Evolutionary conservation across 106 monocot species (phyloP).

Genomic region (Amphibolis antarctica): DNA sequence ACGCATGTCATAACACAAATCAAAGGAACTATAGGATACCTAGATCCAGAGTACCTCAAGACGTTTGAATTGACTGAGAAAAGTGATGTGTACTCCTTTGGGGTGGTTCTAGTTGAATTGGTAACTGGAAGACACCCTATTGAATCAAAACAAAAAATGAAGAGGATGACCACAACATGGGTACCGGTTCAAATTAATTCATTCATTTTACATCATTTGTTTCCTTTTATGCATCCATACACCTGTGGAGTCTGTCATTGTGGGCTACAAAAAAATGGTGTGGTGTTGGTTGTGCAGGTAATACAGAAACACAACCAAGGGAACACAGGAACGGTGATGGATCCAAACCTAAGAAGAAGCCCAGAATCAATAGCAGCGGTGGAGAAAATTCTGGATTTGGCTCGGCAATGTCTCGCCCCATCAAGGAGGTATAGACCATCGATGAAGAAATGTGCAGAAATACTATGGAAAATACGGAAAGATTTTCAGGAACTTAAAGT

Average conservation of each 20-base stretch:
- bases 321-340: conserved; percentile 60
- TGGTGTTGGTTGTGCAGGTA: conserved; percentile 32
- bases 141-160: conserved; percentile 31
- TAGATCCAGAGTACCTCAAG: conserved; percentile 63
- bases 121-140: conserved; percentile 61
- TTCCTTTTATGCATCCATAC: not conserved
- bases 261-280: too few species aligned
- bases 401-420: conserved; percentile 25
- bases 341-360: conserved; percentile 42
- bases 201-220: not conserved
- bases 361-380: conserved; percentile 34
- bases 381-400: conserved; percentile 44
- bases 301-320: conserved; percentile 41
- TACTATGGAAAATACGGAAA: conserved; percentile 54
- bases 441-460: conserved; percentile 54
- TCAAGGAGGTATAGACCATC: conserved; percentile 47
- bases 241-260: too few species aligned
- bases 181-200: conserved; percentile 13
- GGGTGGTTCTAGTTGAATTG: conserved; percentile 69
- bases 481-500: conserved; percentile 22
- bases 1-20: conserved; percentile 75
- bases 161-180: conserved; percentile 54
- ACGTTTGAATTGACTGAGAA: conserved; percentile 72
- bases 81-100: conserved; percentile 85
- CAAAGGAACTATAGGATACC: conserved; percentile 65